Percentiles rank a stretch among this genome's conserved stretches.
These are phyloP conservation scores for Mortierella sp. DNA, from an alignment of 371 early-diverging fungal species.

Conservation along the genomic window DNA sequence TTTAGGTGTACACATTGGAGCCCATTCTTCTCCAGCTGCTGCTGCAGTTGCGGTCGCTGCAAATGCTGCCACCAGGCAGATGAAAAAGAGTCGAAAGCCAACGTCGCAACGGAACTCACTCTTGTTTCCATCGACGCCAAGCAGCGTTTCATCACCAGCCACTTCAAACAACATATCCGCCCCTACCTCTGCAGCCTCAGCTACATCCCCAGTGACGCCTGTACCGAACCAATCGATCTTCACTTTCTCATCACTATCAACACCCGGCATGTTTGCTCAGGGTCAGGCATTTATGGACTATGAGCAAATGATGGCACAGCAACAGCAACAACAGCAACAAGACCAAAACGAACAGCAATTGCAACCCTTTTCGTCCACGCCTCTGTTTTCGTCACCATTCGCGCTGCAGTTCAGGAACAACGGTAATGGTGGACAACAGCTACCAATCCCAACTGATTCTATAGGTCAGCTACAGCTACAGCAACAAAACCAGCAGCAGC, in stretches of 20 bases:
- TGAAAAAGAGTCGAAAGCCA: constrained; percentile 26
- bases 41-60: background rate
- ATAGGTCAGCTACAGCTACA: constrained; percentile 35
- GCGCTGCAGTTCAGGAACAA: constrained; percentile 30
- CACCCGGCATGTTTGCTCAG: constrained; percentile 45
- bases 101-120: constrained; percentile 32
- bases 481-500: constrained; percentile 10
- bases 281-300: constrained; percentile 36
- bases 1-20: background rate
- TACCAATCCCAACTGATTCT: background rate
- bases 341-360: constrained; percentile 11
- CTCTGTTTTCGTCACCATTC: constrained; percentile 40
- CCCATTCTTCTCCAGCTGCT: background rate
- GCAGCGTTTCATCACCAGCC: background rate
- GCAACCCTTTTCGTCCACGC: constrained; percentile 28
- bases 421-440: constrained; percentile 9
- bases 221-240: constrained; percentile 11
- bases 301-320: constrained; percentile 21
- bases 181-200: background rate
- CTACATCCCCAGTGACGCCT: background rate
- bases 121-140: constrained; percentile 8
- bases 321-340: constrained; percentile 23
- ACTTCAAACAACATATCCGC: background rate
- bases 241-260: constrained; percentile 45
- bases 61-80: background rate